Conservation (phyloP, 305 asterid genomes). For the Fraxinus nigra region DNA sequence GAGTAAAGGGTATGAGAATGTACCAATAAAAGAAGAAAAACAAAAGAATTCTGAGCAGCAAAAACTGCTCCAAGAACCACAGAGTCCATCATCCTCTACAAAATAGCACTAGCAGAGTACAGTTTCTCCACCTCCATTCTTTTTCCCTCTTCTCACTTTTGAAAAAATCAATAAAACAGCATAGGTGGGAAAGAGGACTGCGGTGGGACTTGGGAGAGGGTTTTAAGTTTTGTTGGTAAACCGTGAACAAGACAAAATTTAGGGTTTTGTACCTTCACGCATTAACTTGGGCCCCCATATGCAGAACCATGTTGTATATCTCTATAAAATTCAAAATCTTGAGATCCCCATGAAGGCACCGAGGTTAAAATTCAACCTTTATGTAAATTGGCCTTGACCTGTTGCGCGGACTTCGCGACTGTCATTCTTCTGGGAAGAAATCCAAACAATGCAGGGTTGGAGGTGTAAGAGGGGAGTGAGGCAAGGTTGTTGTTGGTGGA, state of each 20-base stretch:
- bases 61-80: slow-evolving; percentile 28
- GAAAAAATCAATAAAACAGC: neutral
- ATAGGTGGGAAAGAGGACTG: neutral
- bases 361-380: too few species aligned
- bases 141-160: neutral
- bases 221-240: slow-evolving; percentile 7
- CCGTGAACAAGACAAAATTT: slow-evolving; percentile 27
- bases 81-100: slow-evolving; percentile 27
- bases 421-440: too few species aligned
- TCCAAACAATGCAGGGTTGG: too few species aligned
- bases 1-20: neutral
- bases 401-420: too few species aligned
- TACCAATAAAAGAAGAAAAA: slow-evolving; percentile 46
- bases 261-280: slow-evolving; percentile 14
- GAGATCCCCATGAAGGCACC: too few species aligned
- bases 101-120: slow-evolving; percentile 24
- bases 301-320: too few species aligned
- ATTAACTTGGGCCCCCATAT: too few species aligned
- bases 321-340: too few species aligned
- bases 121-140: slow-evolving; percentile 35
- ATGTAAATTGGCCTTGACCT: too few species aligned
- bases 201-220: too few species aligned
- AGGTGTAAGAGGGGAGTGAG: too few species aligned
- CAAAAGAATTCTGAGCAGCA: slow-evolving; percentile 31
- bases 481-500: too few species aligned